Base-by-base conservation (phyloP, 1,284 basidiomycete genomes). In the Golubevia pallescens region DNA sequence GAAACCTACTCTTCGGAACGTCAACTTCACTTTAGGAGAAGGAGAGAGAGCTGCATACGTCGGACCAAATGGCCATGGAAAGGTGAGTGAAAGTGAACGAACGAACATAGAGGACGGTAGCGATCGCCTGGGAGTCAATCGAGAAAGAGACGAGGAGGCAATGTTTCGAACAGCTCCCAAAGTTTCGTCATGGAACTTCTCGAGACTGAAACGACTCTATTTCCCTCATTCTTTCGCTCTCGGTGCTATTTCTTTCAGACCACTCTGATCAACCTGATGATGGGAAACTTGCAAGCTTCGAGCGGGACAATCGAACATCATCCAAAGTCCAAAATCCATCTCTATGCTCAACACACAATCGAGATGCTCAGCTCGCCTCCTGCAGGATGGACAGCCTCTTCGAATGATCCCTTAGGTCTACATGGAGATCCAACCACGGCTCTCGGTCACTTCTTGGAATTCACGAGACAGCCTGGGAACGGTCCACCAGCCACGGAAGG, bases 381-480 rank as follows among this genome's bases (percentile, higher is more conserved):
- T 90, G 89, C 72, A 88, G 88, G 0, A 89, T 91, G 73, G 88
- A 90, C 76, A 87, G 88, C 1, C 89, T 90, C 20, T 89, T 90
- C 69, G 87, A 88, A 60, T 90, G 13, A 65, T 74, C 63, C 20
- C 23, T 6, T 51, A 19, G 1, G 63, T 60, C 3, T 63, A 66
- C 59, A 62, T 71, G 67, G 57, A 68, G n/a, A 51, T 23, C 20
- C 8, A 4, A 60, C 73, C 7, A 87, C 80, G 62, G 88, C 89
- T 0, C 75, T 90, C 1, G 79, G 86, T 20, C 87, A 87, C 65
- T 87, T 88, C 60, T 57, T 88, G 32, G 61, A 72, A 0, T 65
- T 71, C 28, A 63, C 72, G 3, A 61, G 62, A 21, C 64, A 66
- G 5, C 42, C 42, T 5, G 66, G 68, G 3, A 34, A n/a, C 2